Base-by-base conservation (phyloP, 495 filamentous ascomycete genomes). In the Talaromyces liani region DNA sequence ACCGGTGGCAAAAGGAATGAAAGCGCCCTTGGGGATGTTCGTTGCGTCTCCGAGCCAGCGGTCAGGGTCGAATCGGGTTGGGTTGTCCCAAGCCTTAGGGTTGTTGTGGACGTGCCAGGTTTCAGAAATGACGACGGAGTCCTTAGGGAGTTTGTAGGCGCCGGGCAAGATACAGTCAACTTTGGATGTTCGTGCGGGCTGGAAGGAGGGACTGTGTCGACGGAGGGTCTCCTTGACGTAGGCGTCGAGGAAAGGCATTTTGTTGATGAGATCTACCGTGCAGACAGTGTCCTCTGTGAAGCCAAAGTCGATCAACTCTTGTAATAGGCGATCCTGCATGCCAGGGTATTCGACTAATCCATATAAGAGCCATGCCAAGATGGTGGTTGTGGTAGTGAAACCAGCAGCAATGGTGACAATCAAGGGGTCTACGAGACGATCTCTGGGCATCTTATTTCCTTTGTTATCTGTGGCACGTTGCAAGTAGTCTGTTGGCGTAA, bases 141-240 rank as follows among this genome's bases (percentile, higher is more conserved):
- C 76, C 45, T 75, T 72, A 18, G 80, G 79, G 0, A 86, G 62
- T 33, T 68, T 69, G 69, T 84, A 87, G 1, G 84, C 84, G 0
- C 83, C 83, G 0, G 84, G 84, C 0, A 87, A 68, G 12, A 85
- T 70, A 4, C 82, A 64, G 60, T 85, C 83, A 0, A 68, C 68
- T 62, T 78, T 79, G n/a, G 82, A 70, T 2, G 77, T 85, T 6
- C 84, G 79, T 3, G 73, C 82, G 0, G 84, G 78, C 64, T 86
- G 83, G 71, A 79, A 86, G 6, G 76, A 79, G 2, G 84, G 77
- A 62, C 81, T 84, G 72, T 86, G 82, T 6, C 76, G 73, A 1
- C 84, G 76, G 61, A 82, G 84, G 0, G 75, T 80, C 67, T 86
- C 84, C 70, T 87, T 85, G 75, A 87, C 72, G 66, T 77, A 84